Percentiles rank a stretch among this genome's conserved stretches.
Evolutionary conservation across 306 rosid genomes (phyloP).

Genomic region (Cicer arietinum): DNA sequence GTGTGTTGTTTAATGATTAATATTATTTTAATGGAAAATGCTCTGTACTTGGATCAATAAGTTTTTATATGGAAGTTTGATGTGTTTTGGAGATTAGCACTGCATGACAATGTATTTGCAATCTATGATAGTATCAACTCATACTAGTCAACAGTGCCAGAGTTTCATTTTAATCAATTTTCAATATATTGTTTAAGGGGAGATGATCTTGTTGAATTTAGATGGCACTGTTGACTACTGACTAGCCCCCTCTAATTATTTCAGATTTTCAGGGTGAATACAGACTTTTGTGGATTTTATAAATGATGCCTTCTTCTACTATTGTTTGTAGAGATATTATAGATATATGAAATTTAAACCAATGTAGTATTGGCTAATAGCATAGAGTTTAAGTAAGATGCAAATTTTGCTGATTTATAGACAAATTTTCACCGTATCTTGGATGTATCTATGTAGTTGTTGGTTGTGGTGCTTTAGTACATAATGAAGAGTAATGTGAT

Average conservation of each 20-base stretch:
- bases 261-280: neutral
- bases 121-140: neutral
- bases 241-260: neutral
- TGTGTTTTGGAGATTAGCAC: slow-evolving; percentile 9
- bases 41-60: neutral
- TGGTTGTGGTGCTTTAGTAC: neutral
- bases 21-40: neutral
- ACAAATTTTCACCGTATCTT: neutral
- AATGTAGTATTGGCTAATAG: neutral
- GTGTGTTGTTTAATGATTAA: slow-evolving; percentile 10
- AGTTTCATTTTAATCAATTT: slow-evolving; percentile 1
- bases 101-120: neutral
- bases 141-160: neutral
- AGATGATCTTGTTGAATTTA: neutral
- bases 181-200: neutral
- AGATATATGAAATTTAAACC: neutral
- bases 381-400: neutral
- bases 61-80: slow-evolving; percentile 6
- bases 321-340: neutral
- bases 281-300: neutral
- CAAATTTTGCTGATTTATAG: neutral
- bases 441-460: neutral
- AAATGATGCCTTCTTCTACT: no score
- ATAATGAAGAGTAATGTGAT: neutral
- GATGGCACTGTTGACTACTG: no score